Percentiles rank a stretch among this genome's conserved stretches.
Evolutionary conservation across 352 stramenopile species (phyloP).

Genomic region (Pelagophyceae sp.): DNA sequence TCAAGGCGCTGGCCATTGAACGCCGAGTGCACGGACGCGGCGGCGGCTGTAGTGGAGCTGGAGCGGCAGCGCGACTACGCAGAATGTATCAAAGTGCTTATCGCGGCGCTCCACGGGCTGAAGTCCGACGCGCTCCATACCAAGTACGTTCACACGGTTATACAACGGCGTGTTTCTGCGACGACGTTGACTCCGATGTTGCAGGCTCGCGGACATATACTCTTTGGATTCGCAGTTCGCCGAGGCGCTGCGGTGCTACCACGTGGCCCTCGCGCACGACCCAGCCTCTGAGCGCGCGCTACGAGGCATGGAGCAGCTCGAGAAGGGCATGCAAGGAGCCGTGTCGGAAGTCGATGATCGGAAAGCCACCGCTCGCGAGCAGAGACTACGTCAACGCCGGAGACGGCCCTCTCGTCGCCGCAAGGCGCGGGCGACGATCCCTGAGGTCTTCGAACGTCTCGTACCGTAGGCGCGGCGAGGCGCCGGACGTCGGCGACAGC

Average conservation of each 20-base stretch:
- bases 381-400: too few relatives aligned
- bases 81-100: conserved; percentile 44
- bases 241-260: conserved; percentile 48
- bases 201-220: conserved; percentile 54
- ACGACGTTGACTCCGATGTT: too few relatives aligned
- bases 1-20: conserved; percentile 56
- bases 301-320: conserved; percentile 45
- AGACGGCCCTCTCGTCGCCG: too few relatives aligned
- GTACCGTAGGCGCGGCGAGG: too few relatives aligned
- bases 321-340: conserved; percentile 54
- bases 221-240: conserved; percentile 41
- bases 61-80: conserved; percentile 44
- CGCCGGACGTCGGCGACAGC: too few relatives aligned
- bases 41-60: conserved; percentile 47
- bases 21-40: conserved; percentile 36
- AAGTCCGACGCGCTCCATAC: conserved; percentile 43
- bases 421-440: too few relatives aligned
- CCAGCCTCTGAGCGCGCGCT: conserved; percentile 42
- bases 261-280: conserved; percentile 51
- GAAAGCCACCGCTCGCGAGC: too few relatives aligned
- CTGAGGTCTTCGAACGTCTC: too few relatives aligned
- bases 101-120: conserved; percentile 43
- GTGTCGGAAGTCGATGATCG: too few relatives aligned
- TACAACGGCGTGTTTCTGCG: too few relatives aligned
- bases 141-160: too few relatives aligned